These are phyloP conservation scores for Xylaria acuta DNA, from an alignment of 495 filamentous ascomycete species.

Conservation along the genomic window DNA sequence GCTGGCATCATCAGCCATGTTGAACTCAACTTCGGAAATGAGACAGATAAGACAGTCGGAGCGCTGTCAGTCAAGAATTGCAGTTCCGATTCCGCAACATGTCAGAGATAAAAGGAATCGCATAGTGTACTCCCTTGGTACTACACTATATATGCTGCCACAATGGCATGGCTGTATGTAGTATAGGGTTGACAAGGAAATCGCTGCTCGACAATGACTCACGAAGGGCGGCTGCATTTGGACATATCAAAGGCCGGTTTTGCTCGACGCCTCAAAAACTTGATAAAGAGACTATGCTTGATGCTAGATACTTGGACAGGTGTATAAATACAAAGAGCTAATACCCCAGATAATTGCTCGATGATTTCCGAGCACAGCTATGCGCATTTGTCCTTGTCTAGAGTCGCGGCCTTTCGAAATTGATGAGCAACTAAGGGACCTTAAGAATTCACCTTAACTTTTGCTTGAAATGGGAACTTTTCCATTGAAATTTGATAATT, in stretches of 20 bases:
- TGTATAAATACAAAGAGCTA: not conserved
- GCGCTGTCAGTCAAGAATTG: not conserved
- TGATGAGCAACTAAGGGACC: not conserved
- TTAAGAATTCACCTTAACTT: not conserved
- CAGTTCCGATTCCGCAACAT: not conserved
- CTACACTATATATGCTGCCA: not conserved
- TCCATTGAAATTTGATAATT: not conserved
- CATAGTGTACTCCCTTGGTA: not conserved
- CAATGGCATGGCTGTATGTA: not conserved
- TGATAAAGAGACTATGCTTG: not conserved
- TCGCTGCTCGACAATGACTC: slow-evolving; percentile 25
- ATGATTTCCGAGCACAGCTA: not conserved
- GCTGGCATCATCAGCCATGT: slow-evolving; percentile 8
- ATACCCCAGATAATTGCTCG: not conserved
- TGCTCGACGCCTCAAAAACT: not conserved
- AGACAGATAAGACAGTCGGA: not conserved
- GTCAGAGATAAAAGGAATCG: too few species aligned
- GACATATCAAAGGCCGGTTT: slow-evolving; percentile 21
- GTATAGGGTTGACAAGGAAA: not conserved
- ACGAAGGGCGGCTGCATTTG: slow-evolving; percentile 8
- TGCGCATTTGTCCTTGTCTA: not conserved
- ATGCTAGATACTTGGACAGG: not conserved
- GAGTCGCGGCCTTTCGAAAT: not conserved
- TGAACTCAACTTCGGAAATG: not conserved
- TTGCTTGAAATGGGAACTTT: not conserved